phyloP scores from a whole-genome alignment of 768 basidiomycete species.

The Krasilnikovozyma curviuscula region DNA sequence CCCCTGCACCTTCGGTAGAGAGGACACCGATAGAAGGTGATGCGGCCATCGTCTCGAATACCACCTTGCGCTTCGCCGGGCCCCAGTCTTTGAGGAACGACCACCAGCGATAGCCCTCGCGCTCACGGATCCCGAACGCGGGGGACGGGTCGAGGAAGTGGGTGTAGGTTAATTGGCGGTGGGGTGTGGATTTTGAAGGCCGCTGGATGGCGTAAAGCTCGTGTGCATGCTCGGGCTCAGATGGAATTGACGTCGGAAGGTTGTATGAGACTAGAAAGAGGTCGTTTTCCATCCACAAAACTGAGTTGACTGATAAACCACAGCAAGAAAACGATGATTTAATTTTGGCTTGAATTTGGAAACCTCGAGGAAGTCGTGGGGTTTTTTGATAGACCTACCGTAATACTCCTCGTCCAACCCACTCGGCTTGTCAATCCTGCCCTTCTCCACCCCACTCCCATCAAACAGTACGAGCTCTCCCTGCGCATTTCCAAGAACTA shows the following conservation, averaged over 20 bases:
- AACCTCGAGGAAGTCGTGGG: neutral
- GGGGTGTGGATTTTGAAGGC: neutral
- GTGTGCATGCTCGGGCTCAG: conserved; percentile 21
- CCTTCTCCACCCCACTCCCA: conserved; percentile 27
- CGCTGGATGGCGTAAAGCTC: conserved; percentile 24
- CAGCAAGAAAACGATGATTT: too few relatives aligned
- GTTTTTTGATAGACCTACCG: conserved; percentile 9
- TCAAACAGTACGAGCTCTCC: conserved; percentile 26
- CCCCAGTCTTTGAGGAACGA: conserved; percentile 24
- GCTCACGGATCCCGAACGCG: conserved; percentile 23
- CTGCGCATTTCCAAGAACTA: conserved; percentile 23
- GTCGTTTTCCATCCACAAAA: conserved; percentile 31
- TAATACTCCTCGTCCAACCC: conserved; percentile 9
- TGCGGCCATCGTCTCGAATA: conserved; percentile 22
- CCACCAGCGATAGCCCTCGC: conserved; percentile 17
- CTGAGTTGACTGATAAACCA: conserved; percentile 11
- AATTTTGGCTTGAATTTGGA: too few relatives aligned
- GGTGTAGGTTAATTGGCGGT: too few relatives aligned
- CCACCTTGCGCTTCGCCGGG: conserved; percentile 23
- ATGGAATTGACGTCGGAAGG: conserved; percentile 2
- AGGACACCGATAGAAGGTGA: conserved; percentile 26
- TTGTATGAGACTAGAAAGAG: conserved; percentile 27
- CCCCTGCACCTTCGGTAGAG: conserved; percentile 2
- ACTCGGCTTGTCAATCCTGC: conserved; percentile 20
- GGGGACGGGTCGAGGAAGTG: conserved; percentile 24